These are phyloP conservation scores for Debaryomycetaceae sp. DNA, from an alignment of 1,139 yeast genomes.

Conservation along the genomic window DNA sequence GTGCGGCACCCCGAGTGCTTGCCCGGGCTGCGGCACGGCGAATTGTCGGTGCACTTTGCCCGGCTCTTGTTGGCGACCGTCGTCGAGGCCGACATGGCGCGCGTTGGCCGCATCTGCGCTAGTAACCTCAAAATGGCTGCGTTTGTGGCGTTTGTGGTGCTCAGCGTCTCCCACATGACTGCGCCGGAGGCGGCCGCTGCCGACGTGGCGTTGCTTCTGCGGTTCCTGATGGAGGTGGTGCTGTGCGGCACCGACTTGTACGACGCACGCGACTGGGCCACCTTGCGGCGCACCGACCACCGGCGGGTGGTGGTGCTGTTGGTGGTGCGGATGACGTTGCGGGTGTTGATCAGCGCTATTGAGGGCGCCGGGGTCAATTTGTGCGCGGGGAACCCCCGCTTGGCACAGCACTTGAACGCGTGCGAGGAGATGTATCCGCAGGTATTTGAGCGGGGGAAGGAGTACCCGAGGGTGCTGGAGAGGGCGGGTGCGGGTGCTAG, in stretches of 20 bases:
- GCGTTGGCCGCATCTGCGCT: not conserved
- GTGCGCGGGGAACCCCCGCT: slow-evolving; percentile 12
- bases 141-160: slow-evolving; percentile 7
- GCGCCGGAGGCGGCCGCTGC: not conserved
- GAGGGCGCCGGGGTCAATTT: slow-evolving; percentile 13
- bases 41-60: slow-evolving; percentile 11
- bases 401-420: slow-evolving; percentile 16
- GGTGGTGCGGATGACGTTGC: slow-evolving; percentile 16
- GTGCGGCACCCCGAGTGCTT: slow-evolving; percentile 5
- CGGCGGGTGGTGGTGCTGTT: slow-evolving; percentile 11
- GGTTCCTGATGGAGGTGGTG: slow-evolving; percentile 7
- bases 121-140: not conserved
- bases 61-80: slow-evolving; percentile 10
- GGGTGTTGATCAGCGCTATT: slow-evolving; percentile 16
- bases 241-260: slow-evolving; percentile 5
- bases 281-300: slow-evolving; percentile 8
- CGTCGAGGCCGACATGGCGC: slow-evolving; percentile 6
- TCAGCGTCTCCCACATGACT: slow-evolving; percentile 7
- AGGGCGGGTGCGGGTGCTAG: too few relatives aligned
- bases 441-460: slow-evolving; percentile 14
- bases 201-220: slow-evolving; percentile 6
- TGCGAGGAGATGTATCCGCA: slow-evolving; percentile 19
- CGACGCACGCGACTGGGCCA: slow-evolving; percentile 9
- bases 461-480: too few relatives aligned
- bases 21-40: slow-evolving; percentile 9